Conservation (phyloP, 164 flowering plant species). For the Vitis rupestris region DNA sequence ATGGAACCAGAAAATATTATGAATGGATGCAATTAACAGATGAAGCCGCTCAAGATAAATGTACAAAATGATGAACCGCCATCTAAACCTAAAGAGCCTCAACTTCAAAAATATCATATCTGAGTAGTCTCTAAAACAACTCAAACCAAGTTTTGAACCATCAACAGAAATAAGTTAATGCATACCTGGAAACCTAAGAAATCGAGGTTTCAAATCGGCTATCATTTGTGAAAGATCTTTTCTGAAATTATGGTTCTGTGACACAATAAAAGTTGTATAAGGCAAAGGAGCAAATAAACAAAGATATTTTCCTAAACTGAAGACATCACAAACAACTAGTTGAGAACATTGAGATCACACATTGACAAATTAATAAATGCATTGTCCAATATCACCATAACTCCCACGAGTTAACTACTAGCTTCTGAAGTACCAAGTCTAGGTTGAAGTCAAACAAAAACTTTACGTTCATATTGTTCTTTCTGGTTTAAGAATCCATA, state of each 20-base stretch:
- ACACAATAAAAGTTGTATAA: conserved; percentile 3
- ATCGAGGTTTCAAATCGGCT: conserved; percentile 63
- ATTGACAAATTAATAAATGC: not conserved
- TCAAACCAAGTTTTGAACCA: not conserved
- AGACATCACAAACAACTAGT: not conserved
- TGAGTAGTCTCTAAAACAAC: not conserved
- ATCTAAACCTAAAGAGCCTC: no score
- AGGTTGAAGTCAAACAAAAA: not conserved
- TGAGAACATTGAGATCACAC: conserved; percentile 1
- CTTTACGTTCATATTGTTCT: not conserved
- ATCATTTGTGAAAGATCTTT: conserved; percentile 68
- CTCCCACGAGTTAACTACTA: not conserved
- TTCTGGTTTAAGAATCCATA: no score
- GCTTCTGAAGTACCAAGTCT: not conserved
- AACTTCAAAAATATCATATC: no score
- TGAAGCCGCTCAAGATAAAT: not conserved
- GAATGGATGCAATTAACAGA: not conserved
- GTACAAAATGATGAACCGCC: no score
- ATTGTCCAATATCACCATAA: not conserved
- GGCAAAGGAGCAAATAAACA: not conserved
- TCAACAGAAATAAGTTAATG: not conserved
- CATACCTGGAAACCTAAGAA: conserved; percentile 92
- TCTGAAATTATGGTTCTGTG: conserved; percentile 88
- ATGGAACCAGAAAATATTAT: not conserved
- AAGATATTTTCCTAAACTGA: not conserved